Evolutionary conservation across 108 stramenopile species (phyloP).

Genomic region (Cyclotella kingstonii): DNA sequence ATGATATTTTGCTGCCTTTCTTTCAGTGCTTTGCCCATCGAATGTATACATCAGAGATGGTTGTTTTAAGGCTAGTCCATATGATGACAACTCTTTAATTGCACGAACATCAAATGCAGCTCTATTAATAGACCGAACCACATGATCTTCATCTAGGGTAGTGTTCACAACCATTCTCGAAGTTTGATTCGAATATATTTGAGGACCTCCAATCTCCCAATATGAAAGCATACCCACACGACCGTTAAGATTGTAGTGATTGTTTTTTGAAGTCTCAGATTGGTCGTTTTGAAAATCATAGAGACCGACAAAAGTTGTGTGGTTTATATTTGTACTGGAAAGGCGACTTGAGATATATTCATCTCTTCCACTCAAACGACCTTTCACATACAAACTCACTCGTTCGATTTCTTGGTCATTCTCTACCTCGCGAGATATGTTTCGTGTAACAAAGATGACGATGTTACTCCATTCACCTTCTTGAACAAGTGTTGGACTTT

Average conservation of each 20-base stretch:
- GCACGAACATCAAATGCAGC: slow-evolving; percentile 28
- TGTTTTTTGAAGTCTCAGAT: not conserved
- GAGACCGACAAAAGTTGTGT: slow-evolving; percentile 17
- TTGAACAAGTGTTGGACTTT: slow-evolving; percentile 3
- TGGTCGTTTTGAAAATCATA: not conserved
- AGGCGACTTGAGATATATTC: slow-evolving; percentile 16
- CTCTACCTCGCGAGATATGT: not conserved
- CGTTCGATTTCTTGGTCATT: slow-evolving; percentile 18
- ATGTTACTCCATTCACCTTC: slow-evolving; percentile 37
- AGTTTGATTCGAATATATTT: slow-evolving; percentile 1
- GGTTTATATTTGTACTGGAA: not conserved
- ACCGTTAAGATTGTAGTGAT: slow-evolving; percentile 18
- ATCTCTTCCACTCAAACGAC: slow-evolving; percentile 23
- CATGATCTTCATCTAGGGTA: slow-evolving; percentile 34
- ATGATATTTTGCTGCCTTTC: not conserved
- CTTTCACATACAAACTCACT: slow-evolving; percentile 34
- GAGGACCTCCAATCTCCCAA: slow-evolving; percentile 31
- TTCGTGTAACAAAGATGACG: slow-evolving; percentile 18
- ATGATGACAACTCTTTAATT: slow-evolving; percentile 22
- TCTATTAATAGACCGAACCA: slow-evolving; percentile 17
- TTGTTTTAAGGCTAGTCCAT: slow-evolving; percentile 30
- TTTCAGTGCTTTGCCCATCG: slow-evolving; percentile 30
- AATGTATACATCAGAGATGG: slow-evolving; percentile 33
- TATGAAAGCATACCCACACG: slow-evolving; percentile 39
- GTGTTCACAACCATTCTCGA: slow-evolving; percentile 31